Evolutionary conservation across 768 basidiomycete species (phyloP).

Genomic region (Tulasnella sp.): DNA sequence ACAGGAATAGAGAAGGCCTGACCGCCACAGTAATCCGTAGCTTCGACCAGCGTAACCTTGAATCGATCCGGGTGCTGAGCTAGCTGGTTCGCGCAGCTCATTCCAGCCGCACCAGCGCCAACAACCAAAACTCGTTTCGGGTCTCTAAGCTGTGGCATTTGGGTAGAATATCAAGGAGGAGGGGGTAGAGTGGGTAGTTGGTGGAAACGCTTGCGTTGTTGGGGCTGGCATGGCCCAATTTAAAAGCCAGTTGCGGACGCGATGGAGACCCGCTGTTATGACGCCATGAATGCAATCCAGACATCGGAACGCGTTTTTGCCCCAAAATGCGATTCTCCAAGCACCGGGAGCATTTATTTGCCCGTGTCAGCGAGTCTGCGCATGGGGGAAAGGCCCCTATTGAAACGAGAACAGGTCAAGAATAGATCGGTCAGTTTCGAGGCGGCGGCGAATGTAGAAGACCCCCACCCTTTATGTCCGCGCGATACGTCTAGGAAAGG

Average conservation of each 20-base stretch:
- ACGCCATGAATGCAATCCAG: not conserved
- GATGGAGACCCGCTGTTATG: not conserved
- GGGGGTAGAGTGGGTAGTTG: too few relatives aligned
- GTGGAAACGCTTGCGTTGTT: not conserved
- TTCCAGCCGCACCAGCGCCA: conserved; percentile 42
- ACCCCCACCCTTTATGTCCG: not conserved
- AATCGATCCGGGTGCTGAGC: conserved; percentile 40
- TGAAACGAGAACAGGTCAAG: not conserved
- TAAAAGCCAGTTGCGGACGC: not conserved
- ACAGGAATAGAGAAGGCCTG: conserved; percentile 43
- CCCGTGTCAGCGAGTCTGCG: not conserved
- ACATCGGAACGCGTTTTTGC: not conserved
- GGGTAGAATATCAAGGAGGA: not conserved
- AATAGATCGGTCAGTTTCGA: not conserved
- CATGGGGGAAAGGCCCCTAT: not conserved
- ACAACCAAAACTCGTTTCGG: conserved; percentile 42
- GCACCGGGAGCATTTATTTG: not conserved
- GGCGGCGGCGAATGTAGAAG: too few relatives aligned
- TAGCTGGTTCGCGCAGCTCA: conserved; percentile 42
- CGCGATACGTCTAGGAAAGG: not conserved
- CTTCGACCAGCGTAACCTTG: conserved; percentile 40
- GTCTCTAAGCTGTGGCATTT: not conserved
- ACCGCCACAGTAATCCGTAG: conserved; percentile 41
- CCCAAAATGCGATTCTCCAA: not conserved
- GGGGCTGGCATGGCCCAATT: not conserved